A percentile compares a stretch with the other conserved stretches of the same genome.
Conservation (phyloP, 2,329 filamentous ascomycete species). For the Biscogniauxia marginata region DNA sequence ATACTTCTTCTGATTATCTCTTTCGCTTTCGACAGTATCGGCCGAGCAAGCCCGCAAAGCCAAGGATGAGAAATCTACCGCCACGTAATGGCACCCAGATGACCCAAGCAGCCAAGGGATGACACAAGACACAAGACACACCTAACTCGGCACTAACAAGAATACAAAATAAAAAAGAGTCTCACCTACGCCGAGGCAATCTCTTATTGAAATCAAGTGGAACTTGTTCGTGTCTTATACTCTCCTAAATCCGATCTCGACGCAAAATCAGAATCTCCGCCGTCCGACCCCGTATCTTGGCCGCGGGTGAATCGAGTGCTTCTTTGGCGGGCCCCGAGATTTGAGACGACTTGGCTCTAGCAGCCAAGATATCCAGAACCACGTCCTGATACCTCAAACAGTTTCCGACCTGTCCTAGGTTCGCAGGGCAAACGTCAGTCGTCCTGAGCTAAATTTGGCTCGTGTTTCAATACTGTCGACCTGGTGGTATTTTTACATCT, state of each 20-base stretch:
- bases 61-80: no score
- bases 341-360: conserved; percentile 26
- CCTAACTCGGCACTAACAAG: neutral
- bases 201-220: no score
- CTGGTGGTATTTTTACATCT: neutral
- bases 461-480: conserved; percentile 15
- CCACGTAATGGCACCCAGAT: no score
- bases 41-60: no score
- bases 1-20: no score
- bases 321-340: conserved; percentile 5
- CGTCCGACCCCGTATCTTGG: neutral
- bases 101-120: no score
- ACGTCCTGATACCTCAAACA: conserved; percentile 22
- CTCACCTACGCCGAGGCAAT: no score
- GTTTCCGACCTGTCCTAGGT: conserved; percentile 14
- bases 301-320: neutral
- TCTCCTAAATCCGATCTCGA: neutral
- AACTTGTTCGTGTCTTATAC: neutral
- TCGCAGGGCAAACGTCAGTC: neutral
- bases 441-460: conserved; percentile 15
- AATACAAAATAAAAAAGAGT: neutral
- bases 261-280: conserved; percentile 2
- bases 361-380: conserved; percentile 24
- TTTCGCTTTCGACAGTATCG: no score
- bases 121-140: neutral